Evolutionary conservation across 805 yeast species (phyloP), one percentile per base, ranked within the genome.

Genomic region (Sugiyamaella marilandica): DNA sequence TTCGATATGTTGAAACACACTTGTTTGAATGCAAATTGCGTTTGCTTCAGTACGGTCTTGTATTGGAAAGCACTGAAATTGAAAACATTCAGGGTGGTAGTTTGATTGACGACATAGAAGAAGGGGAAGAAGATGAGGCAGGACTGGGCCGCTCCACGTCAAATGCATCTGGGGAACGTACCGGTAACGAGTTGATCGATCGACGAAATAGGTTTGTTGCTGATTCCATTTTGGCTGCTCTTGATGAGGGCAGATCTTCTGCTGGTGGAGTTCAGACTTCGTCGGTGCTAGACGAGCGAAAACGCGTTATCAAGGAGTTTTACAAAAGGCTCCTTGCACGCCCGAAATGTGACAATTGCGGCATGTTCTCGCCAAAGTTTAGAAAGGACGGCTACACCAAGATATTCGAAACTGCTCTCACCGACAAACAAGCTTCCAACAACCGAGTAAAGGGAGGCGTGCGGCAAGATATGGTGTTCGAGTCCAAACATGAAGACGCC

Each of bases 381-480:
- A 83, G 99, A 73, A 92, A 91, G 64, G 99, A 94, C 67, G 99
- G 99, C 0, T 85, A 82, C 65, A 80, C 91, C 56, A 94, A 95
- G 74, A 82, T 94, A 58, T 94, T 94, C 65, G 98, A 94, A 72
- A 83, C 83, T 59, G 82, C 95, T 5, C 77, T 95, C 60, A 78
- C 78, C 47, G 96, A 88, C 48, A 88, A 88, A 67, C 97, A 92
- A 68, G 65, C 79, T 50, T 51, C 62, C 47, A 84, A 85, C 70
- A 94, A 94, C 74, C 76, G 92, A 68, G 82, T 87, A 58, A 88
- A 84, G 70, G 97, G 97, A 49, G 70, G 83, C 50, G 69, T 72
- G 48, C 83, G 96, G 64, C 87, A 82, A 50, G 87, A 83, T 62
- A 80, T 87, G 82, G 72, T 87, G 58, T 78, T 74, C 57, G 69